Conservation (phyloP, 805 yeast genomes). For the Kluyveromyces dobzhanskii region DNA sequence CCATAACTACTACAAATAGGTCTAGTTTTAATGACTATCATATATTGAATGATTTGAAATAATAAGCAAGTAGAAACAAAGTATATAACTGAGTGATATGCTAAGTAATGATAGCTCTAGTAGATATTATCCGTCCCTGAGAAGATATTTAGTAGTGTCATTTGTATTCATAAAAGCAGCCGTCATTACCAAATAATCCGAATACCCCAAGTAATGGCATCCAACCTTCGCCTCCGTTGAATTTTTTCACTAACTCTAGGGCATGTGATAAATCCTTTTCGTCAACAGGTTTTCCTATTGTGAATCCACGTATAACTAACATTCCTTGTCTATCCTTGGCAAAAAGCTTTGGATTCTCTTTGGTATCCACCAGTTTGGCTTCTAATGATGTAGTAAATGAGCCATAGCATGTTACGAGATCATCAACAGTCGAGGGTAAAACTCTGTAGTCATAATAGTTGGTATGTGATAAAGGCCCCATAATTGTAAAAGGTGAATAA, state of each 20-base stretch:
- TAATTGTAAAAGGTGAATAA: conserved; percentile 28
- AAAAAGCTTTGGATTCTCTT: conserved; percentile 22
- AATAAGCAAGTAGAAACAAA: too few relatives aligned
- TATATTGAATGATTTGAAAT: too few relatives aligned
- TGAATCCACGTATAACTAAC: conserved; percentile 55
- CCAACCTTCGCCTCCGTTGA: conserved; percentile 42
- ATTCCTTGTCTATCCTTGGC: conserved; percentile 39
- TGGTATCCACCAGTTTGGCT: conserved; percentile 39
- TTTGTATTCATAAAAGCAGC: conserved; percentile 51
- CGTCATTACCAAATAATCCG: conserved; percentile 64
- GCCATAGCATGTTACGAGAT: conserved; percentile 38
- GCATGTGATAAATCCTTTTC: conserved; percentile 24
- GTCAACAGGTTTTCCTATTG: conserved; percentile 45
- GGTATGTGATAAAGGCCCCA: conserved; percentile 53
- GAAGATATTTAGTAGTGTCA: too few relatives aligned
- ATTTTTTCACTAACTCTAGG: conserved; percentile 22
- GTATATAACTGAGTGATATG: too few relatives aligned
- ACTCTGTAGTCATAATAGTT: conserved; percentile 57
- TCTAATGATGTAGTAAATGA: conserved; percentile 54
- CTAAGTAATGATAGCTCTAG: too few relatives aligned
- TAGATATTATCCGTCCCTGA: too few relatives aligned
- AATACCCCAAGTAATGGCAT: conserved; percentile 42
- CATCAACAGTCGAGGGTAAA: conserved; percentile 26
- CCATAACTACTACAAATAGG: conserved; percentile 22
- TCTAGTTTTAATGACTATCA: too few relatives aligned